A percentile compares a stretch with the other conserved stretches of the same genome.
These are phyloP conservation scores for Pleurotus citrinopileatus DNA, from an alignment of 768 basidiomycete species.

Conservation along the genomic window DNA sequence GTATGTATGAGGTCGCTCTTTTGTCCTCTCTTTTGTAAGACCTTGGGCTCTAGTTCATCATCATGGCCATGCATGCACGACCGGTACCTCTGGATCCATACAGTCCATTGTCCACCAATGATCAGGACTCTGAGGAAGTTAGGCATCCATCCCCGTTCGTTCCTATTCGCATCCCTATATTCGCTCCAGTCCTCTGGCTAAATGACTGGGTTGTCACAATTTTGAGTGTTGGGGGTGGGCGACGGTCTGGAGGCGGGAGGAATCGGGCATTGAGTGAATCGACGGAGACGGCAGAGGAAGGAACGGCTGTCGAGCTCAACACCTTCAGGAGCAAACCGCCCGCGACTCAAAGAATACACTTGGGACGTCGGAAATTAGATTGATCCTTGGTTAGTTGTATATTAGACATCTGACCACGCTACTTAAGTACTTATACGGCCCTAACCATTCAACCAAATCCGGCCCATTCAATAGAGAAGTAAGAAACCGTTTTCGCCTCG, in stretches of 20 bases:
- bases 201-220: constrained; percentile 68
- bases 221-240: constrained; percentile 51
- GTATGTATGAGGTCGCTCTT: constrained; percentile 40
- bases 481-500: constrained; percentile 58
- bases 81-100: constrained; percentile 79
- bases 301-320: constrained; percentile 33
- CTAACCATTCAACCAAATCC: constrained; percentile 66
- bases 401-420: constrained; percentile 5
- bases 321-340: constrained; percentile 16
- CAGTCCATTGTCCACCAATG: constrained; percentile 41
- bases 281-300: constrained; percentile 62
- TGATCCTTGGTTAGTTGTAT: constrained; percentile 21
- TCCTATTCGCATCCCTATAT: constrained; percentile 79
- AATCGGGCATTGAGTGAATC: constrained; percentile 40
- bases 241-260: not conserved
- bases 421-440: not conserved
- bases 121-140: constrained; percentile 35
- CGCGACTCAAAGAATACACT: constrained; percentile 28
- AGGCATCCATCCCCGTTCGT: constrained; percentile 74
- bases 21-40: constrained; percentile 10
- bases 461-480: constrained; percentile 87
- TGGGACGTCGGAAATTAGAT: constrained; percentile 47
- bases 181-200: constrained; percentile 68
- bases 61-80: constrained; percentile 77
- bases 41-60: constrained; percentile 58